Conservation (phyloP, 805 yeast genomes). For the Wickerhamomyces subpelliculosus region DNA sequence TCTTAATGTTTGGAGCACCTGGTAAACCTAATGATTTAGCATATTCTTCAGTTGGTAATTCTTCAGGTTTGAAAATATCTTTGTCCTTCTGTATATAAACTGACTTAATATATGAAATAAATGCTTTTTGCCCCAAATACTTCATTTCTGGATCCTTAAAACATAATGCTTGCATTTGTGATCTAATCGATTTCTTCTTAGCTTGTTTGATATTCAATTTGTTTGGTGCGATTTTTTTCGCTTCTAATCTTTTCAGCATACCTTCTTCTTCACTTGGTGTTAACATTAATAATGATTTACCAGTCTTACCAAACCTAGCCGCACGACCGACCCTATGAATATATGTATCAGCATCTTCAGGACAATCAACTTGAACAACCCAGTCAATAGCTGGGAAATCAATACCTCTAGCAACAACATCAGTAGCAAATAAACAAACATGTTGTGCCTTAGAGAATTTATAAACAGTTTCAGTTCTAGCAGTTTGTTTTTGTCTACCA, state of each 20-base stretch:
- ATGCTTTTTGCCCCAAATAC: constrained; percentile 93
- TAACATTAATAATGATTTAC: constrained; percentile 78
- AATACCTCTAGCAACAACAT: constrained; percentile 95
- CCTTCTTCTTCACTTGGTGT: constrained; percentile 79
- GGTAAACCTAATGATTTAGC: constrained; percentile 91
- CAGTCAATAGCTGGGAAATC: constrained; percentile 94
- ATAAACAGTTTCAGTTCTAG: constrained; percentile 77
- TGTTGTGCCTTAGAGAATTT: constrained; percentile 34
- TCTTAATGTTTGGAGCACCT: constrained; percentile 90
- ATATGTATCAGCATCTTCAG: constrained; percentile 87
- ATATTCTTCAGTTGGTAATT: constrained; percentile 71
- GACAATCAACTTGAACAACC: constrained; percentile 90
- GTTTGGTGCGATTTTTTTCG: constrained; percentile 61
- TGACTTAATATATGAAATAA: constrained; percentile 83
- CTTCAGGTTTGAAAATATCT: constrained; percentile 71
- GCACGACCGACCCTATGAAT: constrained; percentile 95
- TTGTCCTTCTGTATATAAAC: constrained; percentile 83
- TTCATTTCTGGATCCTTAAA: constrained; percentile 89
- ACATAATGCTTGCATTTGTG: constrained; percentile 83
- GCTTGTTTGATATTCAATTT: constrained; percentile 69
- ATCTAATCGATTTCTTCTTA: constrained; percentile 63
- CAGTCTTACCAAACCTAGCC: constrained; percentile 84
- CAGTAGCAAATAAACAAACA: constrained; percentile 85
- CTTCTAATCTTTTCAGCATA: constrained; percentile 55
- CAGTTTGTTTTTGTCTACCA: constrained; percentile 79